phyloP scores from a whole-genome alignment of 352 stramenopile genomes.

The Globisporangium canariense region DNA sequence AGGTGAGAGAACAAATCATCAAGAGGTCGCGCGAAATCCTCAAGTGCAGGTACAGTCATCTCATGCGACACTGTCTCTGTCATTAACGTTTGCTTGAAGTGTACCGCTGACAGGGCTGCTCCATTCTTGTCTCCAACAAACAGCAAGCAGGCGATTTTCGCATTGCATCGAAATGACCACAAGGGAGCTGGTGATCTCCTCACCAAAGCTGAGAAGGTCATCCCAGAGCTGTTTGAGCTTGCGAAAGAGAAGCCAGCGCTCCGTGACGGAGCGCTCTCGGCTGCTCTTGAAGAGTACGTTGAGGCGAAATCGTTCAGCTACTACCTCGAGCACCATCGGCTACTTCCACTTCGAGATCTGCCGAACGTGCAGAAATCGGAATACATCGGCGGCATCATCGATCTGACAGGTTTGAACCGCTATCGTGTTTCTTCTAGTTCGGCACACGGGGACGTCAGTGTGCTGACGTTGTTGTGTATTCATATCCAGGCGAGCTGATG shows the following conservation, averaged over 20 bases:
- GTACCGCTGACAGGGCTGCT: neutral
- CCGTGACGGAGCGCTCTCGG: conserved; percentile 72
- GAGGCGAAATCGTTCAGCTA: conserved; percentile 91
- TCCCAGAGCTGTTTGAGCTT: conserved; percentile 75
- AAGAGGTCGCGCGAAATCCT: conserved; percentile 94
- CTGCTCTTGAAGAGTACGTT: conserved; percentile 92
- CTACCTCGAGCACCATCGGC: conserved; percentile 66
- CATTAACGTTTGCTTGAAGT: neutral
- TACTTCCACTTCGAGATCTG: conserved; percentile 57
- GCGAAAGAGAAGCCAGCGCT: conserved; percentile 82
- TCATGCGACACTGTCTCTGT: neutral
- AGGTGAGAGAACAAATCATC: conserved; percentile 92
- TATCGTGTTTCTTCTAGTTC: neutral
- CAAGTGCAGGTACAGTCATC: conserved; percentile 72
- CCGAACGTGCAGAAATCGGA: conserved; percentile 75
- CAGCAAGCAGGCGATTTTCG: conserved; percentile 94
- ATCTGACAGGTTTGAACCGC: conserved; percentile 86
- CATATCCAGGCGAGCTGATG: conserved; percentile 75
- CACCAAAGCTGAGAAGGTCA: conserved; percentile 55
- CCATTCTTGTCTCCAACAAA: conserved; percentile 13
- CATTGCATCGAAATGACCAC: conserved; percentile 86
- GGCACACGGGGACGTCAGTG: neutral
- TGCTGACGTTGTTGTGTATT: conserved; percentile 28
- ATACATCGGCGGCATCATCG: conserved; percentile 93
- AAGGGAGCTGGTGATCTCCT: conserved; percentile 52